Base-by-base conservation (phyloP, 1,139 yeast species). In the Blastobotrys niveus region DNA sequence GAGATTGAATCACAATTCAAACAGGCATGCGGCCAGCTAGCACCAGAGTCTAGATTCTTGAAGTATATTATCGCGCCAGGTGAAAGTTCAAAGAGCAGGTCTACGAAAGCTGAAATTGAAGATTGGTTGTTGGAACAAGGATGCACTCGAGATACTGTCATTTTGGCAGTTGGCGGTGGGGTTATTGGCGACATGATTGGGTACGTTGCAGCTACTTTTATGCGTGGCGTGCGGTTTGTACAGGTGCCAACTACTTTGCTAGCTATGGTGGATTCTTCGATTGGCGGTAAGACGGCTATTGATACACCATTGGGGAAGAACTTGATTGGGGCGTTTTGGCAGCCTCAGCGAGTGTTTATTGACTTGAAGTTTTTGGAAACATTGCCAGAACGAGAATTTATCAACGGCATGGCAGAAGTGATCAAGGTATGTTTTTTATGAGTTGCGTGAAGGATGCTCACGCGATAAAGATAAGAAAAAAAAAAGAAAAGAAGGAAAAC, bases 131-230 rank as follows among this genome's bases (percentile, higher is more conserved):
- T 93, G 53, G 61, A 68, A n/a, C 70, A 86, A 59, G 95, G 95
- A 21, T 93, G 99, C 66, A 91, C 97, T 22, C 77, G 98, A 66
- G 99, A 93, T 62, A 88, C 97, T 3, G 89, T 93, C 21, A 80
- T 93, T 48, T 67, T 93, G 47, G 99, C 99, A 3, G 79, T 93
- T 49, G 99, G 98, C 49, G 99, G 99, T 52, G 99, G 99, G 56
- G 94, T 93, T 43, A 89, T 93, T 66, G 99, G 99, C 47, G 99
- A 93, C 62, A 91, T 93, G 98, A 86, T 91, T 57, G 99, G 99
- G 4, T 93, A 81, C 63, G 97, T 91, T 40, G 98, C 98, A 17
- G 94, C 98, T 24, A 91, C 98, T 4, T 93, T 91, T 64, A 93
- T 93, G 99, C 78, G 99, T 64, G 99, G 99, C 45, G 95, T 93